These are phyloP conservation scores for Colletotrichum sp. DNA, from an alignment of 2,329 filamentous ascomycete species.

Conservation along the genomic window DNA sequence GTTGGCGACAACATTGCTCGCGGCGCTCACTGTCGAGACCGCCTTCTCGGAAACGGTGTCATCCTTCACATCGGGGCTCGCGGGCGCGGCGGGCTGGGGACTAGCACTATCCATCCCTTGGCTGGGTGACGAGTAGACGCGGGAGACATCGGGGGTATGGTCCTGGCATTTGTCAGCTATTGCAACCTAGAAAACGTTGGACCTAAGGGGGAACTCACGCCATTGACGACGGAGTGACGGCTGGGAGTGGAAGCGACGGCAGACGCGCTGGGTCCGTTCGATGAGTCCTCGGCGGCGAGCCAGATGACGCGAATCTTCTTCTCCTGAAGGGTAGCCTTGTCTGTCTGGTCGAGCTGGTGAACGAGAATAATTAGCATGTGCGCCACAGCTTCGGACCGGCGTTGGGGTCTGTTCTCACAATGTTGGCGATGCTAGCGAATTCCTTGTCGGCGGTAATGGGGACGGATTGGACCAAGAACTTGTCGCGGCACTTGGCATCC, in stretches of 20 bases:
- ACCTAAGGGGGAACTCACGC: constrained; percentile 11
- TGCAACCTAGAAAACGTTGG: background rate
- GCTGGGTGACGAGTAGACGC: constrained; percentile 50
- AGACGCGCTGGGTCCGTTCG: constrained; percentile 22
- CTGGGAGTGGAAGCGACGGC: constrained; percentile 41
- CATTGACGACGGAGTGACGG: constrained; percentile 43
- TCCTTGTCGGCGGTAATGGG: constrained; percentile 84
- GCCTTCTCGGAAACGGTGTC: constrained; percentile 31
- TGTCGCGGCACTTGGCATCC: constrained; percentile 93
- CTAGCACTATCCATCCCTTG: constrained; percentile 32
- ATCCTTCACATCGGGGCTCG: constrained; percentile 36
- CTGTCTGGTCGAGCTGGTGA: constrained; percentile 75
- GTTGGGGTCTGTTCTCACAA: constrained; percentile 27
- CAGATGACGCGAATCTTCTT: constrained; percentile 95
- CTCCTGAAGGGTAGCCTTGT: constrained; percentile 83
- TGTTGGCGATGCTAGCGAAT: constrained; percentile 71
- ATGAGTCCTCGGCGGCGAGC: constrained; percentile 64
- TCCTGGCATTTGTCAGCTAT: constrained; percentile 29
- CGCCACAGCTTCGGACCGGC: background rate
- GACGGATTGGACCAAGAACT: constrained; percentile 95
- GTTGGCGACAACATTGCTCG: constrained; percentile 54
- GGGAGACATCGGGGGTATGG: constrained; percentile 50
- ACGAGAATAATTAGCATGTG: constrained; percentile 9
- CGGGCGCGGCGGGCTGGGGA: constrained; percentile 28
- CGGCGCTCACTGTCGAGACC: constrained; percentile 38